These are phyloP conservation scores for Trichosporon inkin DNA, from an alignment of 1,284 basidiomycete species.

Conservation along the genomic window DNA sequence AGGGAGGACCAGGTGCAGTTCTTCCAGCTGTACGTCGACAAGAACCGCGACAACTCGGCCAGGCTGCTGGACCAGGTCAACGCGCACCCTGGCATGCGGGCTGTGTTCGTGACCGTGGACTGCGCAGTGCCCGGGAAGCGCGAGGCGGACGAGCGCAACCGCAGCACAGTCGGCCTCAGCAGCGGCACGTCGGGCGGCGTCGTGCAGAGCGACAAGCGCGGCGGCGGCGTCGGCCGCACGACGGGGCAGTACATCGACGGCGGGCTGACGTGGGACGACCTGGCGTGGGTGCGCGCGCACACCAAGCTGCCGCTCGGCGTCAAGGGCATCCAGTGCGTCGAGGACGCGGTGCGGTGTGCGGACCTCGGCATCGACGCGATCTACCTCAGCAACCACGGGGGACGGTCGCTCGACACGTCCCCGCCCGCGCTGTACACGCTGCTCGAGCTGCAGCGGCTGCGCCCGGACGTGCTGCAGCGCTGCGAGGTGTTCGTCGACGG, in stretches of 20 bases:
- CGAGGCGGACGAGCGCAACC: constrained; percentile 49
- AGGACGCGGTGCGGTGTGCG: constrained; percentile 50
- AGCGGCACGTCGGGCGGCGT: constrained; percentile 48
- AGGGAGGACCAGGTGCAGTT: constrained; percentile 42
- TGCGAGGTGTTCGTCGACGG: constrained; percentile 52
- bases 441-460: constrained; percentile 48
- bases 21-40: constrained; percentile 52
- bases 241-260: constrained; percentile 50
- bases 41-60: constrained; percentile 45
- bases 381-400: constrained; percentile 49
- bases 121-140: constrained; percentile 50
- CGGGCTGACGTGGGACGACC: constrained; percentile 45
- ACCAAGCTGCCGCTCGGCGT: constrained; percentile 47
- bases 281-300: constrained; percentile 45
- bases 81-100: constrained; percentile 38
- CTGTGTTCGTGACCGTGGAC: constrained; percentile 51
- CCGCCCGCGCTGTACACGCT: constrained; percentile 51
- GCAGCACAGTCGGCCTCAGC: constrained; percentile 45
- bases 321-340: constrained; percentile 51
- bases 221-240: constrained; percentile 49
- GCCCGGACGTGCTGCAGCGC: constrained; percentile 48
- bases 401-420: constrained; percentile 43
- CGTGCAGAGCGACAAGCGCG: constrained; percentile 44
- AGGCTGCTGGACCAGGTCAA: constrained; percentile 42
- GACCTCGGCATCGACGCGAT: constrained; percentile 50